phyloP scores from a whole-genome alignment of 1,139 yeast genomes.

The Yamadazyma kanchanaburiensis region DNA sequence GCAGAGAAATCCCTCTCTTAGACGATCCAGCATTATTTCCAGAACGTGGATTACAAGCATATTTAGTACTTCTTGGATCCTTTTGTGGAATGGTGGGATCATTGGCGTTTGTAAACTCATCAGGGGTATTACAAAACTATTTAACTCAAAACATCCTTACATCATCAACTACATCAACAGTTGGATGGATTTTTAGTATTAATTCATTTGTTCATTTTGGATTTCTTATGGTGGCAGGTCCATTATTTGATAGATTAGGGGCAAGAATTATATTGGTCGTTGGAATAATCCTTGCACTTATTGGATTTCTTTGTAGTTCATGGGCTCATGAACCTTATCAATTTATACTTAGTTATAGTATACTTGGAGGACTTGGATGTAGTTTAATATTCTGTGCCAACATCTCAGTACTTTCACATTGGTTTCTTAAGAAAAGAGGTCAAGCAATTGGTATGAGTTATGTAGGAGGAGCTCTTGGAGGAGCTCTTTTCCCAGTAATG shows the following conservation, averaged over 20 bases:
- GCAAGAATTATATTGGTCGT: conserved; percentile 42
- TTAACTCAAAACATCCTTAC: conserved; percentile 17
- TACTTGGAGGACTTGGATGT: conserved; percentile 56
- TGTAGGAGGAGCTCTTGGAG: conserved; percentile 64
- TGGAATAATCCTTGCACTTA: conserved; percentile 44
- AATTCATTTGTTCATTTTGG: conserved; percentile 31
- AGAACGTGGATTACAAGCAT: conserved; percentile 59
- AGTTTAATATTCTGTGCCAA: conserved; percentile 57
- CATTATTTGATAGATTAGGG: conserved; percentile 57
- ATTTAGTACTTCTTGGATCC: conserved; percentile 60
- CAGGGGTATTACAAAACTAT: conserved; percentile 27
- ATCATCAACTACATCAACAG: conserved; percentile 17
- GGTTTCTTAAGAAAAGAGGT: conserved; percentile 56
- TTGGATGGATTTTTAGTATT: conserved; percentile 33
- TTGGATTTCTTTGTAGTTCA: conserved; percentile 52
- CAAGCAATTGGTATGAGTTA: conserved; percentile 57
- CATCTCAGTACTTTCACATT: conserved; percentile 59
- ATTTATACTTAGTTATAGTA: conserved; percentile 57
- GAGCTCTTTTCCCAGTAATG: conserved; percentile 56
- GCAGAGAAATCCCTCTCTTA: conserved; percentile 15
- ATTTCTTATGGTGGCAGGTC: conserved; percentile 53
- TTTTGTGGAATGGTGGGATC: conserved; percentile 56
- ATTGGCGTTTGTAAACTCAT: conserved; percentile 56
- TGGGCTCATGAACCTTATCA: conserved; percentile 53
- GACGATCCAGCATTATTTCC: conserved; percentile 42